Base-by-base conservation (phyloP, 495 filamentous ascomycete genomes). In the Penicillium atrosanguineum region DNA sequence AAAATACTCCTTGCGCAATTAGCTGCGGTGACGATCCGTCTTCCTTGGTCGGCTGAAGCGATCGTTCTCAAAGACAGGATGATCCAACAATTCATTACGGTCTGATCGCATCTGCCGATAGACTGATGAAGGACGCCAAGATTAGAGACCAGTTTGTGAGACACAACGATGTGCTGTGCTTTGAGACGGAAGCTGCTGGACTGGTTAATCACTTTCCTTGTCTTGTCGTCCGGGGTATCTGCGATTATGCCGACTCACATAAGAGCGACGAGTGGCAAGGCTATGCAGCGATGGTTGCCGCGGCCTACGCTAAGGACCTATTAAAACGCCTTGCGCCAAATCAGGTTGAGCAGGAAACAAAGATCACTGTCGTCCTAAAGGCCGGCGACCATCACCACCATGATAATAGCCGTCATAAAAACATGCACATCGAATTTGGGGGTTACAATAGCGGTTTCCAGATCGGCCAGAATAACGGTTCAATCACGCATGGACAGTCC, bases 141-240 rank as follows among this genome's bases (percentile, higher is more conserved):
- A 21, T 18, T 15, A 26, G 45, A 15, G 45, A 47, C 21, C 28
- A 4, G 14, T 21, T 45, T n/a, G 23, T 18, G 4, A 1, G 15
- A 29, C 11, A 14, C 29, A 28, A 18, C n/a, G 43, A 16, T 23
- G 25, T 41, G 20, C 37, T 37, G 16, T 31, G 15, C 61, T 58
- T 20, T 56, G 69, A 75, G 21, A 74, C 72, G 65, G 71, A 72
- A 48, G 46, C 46, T 15, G 46, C 46, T 19, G 46, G 72, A 75
- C 39, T 73, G 73, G 69, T 46, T 25, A 34, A 18, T 4, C n/a
- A 46, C n/a, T 46, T 46, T 29, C 44, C 44, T 12, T 46, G 28
- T 7, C 14, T 46, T 8, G 28, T 46, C 6, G 34, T 46, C 34
- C 28, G 72, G 72, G 52, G 73, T 68, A 20, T 46, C n/a, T 46